phyloP scores from a whole-genome alignment of 2,329 filamentous ascomycete genomes.

The Daldinia sp. region DNA sequence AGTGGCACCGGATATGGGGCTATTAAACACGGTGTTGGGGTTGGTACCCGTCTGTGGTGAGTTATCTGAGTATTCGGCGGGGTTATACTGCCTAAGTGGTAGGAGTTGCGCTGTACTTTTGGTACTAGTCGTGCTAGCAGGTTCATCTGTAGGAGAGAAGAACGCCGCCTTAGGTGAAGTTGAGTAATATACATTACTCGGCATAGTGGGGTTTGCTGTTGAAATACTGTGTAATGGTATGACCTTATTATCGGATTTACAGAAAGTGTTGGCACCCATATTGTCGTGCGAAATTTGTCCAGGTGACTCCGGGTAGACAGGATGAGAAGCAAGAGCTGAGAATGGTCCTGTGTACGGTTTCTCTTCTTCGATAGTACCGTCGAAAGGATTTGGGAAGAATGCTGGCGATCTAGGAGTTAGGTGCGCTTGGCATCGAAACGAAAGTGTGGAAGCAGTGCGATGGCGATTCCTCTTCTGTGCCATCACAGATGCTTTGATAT shows the following conservation, averaged over 20 bases:
- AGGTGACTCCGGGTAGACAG: constrained; percentile 30
- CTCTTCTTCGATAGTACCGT: constrained; percentile 43
- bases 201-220: constrained; percentile 40
- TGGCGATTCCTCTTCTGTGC: constrained; percentile 43
- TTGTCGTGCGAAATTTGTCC: constrained; percentile 1
- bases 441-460: constrained; percentile 56
- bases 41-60: constrained; percentile 33
- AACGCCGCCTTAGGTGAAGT: constrained; percentile 44
- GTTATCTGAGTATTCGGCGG: constrained; percentile 43
- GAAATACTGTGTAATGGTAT: constrained; percentile 40
- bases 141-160: constrained; percentile 45
- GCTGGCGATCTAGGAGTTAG: constrained; percentile 51
- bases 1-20: constrained; percentile 44
- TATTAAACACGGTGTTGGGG: constrained; percentile 36
- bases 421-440: constrained; percentile 60
- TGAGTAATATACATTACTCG: constrained; percentile 44
- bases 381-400: constrained; percentile 45
- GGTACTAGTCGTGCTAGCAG: constrained; percentile 45
- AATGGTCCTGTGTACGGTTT: constrained; percentile 33
- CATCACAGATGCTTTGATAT: constrained; percentile 29
- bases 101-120: constrained; percentile 45
- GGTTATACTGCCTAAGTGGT: constrained; percentile 45
- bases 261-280: constrained; percentile 20
- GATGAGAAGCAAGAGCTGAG: constrained; percentile 37
- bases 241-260: constrained; percentile 16